A percentile compares a stretch with the other conserved stretches of the same genome.
Conservation (phyloP, 208 protist genomes). For the Strigomonas culicis region DNA sequence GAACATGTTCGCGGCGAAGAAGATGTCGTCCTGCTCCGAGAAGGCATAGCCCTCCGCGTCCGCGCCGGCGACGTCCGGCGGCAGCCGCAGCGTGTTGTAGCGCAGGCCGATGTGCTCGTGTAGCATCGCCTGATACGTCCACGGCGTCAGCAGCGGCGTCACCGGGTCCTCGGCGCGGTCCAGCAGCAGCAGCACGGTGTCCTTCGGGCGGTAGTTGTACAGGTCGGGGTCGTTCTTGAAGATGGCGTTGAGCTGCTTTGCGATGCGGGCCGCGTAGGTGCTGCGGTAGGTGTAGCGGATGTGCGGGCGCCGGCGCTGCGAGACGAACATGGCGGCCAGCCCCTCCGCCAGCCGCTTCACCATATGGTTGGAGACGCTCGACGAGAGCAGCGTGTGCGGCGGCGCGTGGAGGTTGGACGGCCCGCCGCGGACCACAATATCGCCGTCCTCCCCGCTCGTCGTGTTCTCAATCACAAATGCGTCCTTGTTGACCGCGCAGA, state of each 20-base stretch:
- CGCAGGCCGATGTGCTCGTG: slow-evolving; percentile 96
- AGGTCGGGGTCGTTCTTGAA: slow-evolving; percentile 78
- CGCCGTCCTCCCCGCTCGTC: not conserved
- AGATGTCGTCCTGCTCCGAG: slow-evolving; percentile 91
- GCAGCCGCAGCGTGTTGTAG: slow-evolving; percentile 89
- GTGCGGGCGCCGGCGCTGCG: slow-evolving; percentile 59
- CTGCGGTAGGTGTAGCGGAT: slow-evolving; percentile 72
- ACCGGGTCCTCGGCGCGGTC: slow-evolving; percentile 92
- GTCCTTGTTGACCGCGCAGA: slow-evolving; percentile 88
- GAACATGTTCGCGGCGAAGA: slow-evolving; percentile 95
- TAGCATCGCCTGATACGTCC: slow-evolving; percentile 99
- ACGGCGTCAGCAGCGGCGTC: slow-evolving; percentile 97
- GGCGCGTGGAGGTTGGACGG: slow-evolving; percentile 13
- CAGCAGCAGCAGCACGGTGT: slow-evolving; percentile 69
- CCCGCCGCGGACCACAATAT: not conserved
- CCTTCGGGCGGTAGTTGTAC: slow-evolving; percentile 80
- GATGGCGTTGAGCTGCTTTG: slow-evolving; percentile 55
- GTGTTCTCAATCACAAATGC: slow-evolving; percentile 57
- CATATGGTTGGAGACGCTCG: slow-evolving; percentile 22
- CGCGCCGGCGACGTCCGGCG: slow-evolving; percentile 30
- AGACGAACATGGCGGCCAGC: slow-evolving; percentile 72
- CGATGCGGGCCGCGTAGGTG: slow-evolving; percentile 63
- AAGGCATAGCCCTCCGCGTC: slow-evolving; percentile 78
- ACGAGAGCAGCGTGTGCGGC: slow-evolving; percentile 37
- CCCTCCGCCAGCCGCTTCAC: slow-evolving; percentile 58